phyloP scores from a whole-genome alignment of 2,329 filamentous ascomycete species.

The Paecilomyces variotii region DNA sequence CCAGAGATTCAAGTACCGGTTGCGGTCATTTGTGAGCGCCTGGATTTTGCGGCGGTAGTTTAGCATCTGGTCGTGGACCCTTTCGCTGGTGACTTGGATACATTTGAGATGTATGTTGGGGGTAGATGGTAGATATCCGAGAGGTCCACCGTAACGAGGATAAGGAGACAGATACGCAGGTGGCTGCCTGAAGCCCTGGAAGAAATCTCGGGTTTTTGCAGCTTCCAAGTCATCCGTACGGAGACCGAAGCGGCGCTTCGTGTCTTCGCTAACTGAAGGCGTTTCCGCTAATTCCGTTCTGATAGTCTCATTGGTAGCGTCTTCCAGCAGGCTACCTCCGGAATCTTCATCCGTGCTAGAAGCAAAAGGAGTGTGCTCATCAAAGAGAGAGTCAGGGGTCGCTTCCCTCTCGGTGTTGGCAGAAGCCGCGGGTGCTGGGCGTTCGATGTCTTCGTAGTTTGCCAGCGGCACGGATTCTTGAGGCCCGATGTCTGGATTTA shows the following conservation, averaged over 20 bases:
- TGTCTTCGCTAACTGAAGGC: constrained; percentile 10
- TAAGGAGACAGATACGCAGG: constrained; percentile 25
- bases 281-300: neutral
- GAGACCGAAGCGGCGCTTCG: constrained; percentile 16
- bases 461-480: constrained; percentile 1
- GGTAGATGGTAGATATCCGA: constrained; percentile 23
- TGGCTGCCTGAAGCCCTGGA: constrained; percentile 11
- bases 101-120: constrained; percentile 20
- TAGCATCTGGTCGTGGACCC: constrained; percentile 14
- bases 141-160: constrained; percentile 14
- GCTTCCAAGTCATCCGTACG: constrained; percentile 14
- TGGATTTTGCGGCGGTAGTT: constrained; percentile 15
- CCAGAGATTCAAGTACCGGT: constrained; percentile 19
- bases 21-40: constrained; percentile 19
- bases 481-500: neutral
- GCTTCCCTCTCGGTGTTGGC: constrained; percentile 6
- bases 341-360: neutral
- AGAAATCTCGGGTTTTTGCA: constrained; percentile 14
- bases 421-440: neutral
- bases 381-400: constrained; percentile 13
- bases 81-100: constrained; percentile 14
- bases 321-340: neutral
- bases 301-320: neutral
- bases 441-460: constrained; percentile 1
- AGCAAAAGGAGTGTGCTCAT: constrained; percentile 8